phyloP scores from a whole-genome alignment of 331 rosid species.

The Stylosanthes scabra region DNA sequence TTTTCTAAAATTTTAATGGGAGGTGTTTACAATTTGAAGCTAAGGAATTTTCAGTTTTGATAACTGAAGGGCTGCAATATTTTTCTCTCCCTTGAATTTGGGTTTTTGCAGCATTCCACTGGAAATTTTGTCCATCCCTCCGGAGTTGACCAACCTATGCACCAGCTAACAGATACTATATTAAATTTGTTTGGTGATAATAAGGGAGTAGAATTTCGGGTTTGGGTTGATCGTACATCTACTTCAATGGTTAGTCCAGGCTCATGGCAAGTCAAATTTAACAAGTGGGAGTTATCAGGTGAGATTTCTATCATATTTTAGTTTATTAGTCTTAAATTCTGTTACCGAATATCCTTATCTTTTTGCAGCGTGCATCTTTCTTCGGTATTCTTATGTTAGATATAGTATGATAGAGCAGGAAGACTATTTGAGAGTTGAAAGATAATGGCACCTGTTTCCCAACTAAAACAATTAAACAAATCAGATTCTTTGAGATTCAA shows the following conservation, averaged over 20 bases:
- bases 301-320: constrained; percentile 37
- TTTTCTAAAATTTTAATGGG: constrained; percentile 2
- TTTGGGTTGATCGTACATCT: constrained; percentile 70
- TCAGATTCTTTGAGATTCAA: too few relatives aligned
- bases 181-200: constrained; percentile 54
- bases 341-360: constrained; percentile 2
- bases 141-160: constrained; percentile 58
- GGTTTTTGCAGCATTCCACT: constrained; percentile 47
- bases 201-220: constrained; percentile 53
- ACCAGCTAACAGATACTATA: constrained; percentile 56
- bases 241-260: constrained; percentile 59
- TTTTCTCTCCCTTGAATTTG: neutral
- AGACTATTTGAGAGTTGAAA: too few relatives aligned
- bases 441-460: too few relatives aligned
- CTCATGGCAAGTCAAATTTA: constrained; percentile 74
- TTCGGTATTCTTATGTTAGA: neutral
- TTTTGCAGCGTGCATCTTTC: neutral
- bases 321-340: constrained; percentile 8
- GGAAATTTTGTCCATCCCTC: constrained; percentile 71
- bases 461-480: too few relatives aligned
- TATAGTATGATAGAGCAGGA: too few relatives aligned
- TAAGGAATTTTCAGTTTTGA: constrained; percentile 15
- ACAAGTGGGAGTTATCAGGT: constrained; percentile 82
- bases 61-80: neutral
- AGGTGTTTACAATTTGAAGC: constrained; percentile 14